phyloP scores from a whole-genome alignment of 2,329 filamentous ascomycete genomes.

The Alternaria sp. region DNA sequence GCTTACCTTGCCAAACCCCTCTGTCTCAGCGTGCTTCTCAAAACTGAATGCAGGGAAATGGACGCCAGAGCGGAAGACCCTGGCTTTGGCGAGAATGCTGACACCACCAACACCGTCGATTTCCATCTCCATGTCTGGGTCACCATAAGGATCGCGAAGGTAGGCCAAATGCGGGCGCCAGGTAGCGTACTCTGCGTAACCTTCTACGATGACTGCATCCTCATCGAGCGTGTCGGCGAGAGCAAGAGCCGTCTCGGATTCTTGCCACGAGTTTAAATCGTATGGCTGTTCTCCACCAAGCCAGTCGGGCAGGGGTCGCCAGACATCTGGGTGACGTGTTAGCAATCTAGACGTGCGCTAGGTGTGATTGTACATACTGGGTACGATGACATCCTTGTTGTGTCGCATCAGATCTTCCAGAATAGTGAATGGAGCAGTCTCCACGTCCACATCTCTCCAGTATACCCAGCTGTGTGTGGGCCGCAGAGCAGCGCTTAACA shows the following conservation, averaged over 20 bases:
- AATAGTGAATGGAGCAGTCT: conserved; percentile 96
- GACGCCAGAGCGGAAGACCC: conserved; percentile 91
- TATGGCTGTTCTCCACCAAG: conserved; percentile 98
- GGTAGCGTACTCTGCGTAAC: conserved; percentile 97
- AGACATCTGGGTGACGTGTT: conserved; percentile 69
- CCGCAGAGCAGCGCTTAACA: conserved; percentile 88
- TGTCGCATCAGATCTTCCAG: conserved; percentile 98
- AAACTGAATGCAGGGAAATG: conserved; percentile 99
- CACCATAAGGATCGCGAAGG: conserved; percentile 92
- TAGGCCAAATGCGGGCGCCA: conserved; percentile 98
- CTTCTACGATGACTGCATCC: conserved; percentile 97
- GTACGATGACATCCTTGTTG: conserved; percentile 98
- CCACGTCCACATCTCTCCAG: conserved; percentile 98
- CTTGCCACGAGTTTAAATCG: conserved; percentile 98
- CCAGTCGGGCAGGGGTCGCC: conserved; percentile 98
- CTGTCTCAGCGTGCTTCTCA: conserved; percentile 97
- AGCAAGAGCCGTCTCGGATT: conserved; percentile 94
- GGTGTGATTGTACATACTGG: conserved; percentile 67
- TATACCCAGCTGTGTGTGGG: conserved; percentile 99
- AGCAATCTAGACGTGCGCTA: conserved; percentile 17
- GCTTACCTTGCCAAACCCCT: conserved; percentile 94
- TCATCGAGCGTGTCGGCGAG: conserved; percentile 95
- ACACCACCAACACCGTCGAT: conserved; percentile 98
- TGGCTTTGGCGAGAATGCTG: conserved; percentile 94
- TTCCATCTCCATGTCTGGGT: conserved; percentile 99